phyloP scores from a whole-genome alignment of 1,139 yeast genomes.

The Protomyces pachydermus region DNA sequence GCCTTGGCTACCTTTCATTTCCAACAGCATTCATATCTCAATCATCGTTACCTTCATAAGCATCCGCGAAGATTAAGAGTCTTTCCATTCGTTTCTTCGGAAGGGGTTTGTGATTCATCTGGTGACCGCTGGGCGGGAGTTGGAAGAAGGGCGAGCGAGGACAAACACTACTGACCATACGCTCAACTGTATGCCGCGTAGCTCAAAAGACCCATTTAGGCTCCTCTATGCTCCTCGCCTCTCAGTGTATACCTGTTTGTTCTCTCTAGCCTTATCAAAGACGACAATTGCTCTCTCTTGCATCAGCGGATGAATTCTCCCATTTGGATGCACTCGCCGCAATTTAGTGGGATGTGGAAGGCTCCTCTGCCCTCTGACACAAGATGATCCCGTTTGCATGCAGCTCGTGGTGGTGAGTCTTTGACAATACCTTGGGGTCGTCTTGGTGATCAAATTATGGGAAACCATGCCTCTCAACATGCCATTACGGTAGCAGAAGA shows the following conservation, averaged over 20 bases:
- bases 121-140: not conserved
- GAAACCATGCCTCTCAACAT: slow-evolving; percentile 78
- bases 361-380: slow-evolving; percentile 88
- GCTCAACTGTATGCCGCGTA: not conserved
- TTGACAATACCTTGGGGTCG: too few relatives aligned
- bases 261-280: not conserved
- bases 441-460: slow-evolving; percentile 61
- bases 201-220: not conserved
- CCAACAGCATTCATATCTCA: too few relatives aligned
- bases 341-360: slow-evolving; percentile 94
- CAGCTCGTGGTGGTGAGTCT: too few relatives aligned
- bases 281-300: not conserved
- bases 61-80: too few relatives aligned
- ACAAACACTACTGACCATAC: not conserved
- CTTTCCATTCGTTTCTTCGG: too few relatives aligned
- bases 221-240: not conserved
- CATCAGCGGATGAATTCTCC: slow-evolving; percentile 50
- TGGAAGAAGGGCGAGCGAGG: too few relatives aligned
- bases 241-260: not conserved
- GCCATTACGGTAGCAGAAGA: slow-evolving; percentile 72
- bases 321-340: slow-evolving; percentile 84
- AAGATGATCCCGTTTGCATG: too few relatives aligned
- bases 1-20: too few relatives aligned
- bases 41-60: too few relatives aligned
- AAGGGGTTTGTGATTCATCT: not conserved